Base-by-base conservation (phyloP, 2,329 filamentous ascomycete genomes). In the Scytalidium sp. region DNA sequence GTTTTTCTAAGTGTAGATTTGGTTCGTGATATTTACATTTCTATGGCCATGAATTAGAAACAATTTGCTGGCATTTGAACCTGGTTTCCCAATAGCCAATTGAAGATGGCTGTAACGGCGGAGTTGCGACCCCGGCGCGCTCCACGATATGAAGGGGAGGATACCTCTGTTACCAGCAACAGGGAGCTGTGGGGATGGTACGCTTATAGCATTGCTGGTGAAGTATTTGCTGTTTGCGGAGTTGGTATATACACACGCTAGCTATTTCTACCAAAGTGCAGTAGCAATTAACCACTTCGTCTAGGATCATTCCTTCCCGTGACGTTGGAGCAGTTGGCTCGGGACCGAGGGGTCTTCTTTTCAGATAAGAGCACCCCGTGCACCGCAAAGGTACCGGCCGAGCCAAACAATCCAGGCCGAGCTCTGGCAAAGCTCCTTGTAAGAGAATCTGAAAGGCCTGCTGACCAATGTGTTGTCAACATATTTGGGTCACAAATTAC, bases 151-250 rank as follows among this genome's bases (percentile, higher is more conserved):
- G 75, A 79, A 3, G 90, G 87, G 54, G 90, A 97, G 68, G 94
- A 97, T 67, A 87, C 83, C 19, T 81, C 91, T 20, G 81, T 87
- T 41, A 97, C 94, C 5, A 96, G 88, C 65, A 73, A 74, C 57
- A 91, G 87, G 68, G 94, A 99, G 76, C 79, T 97, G 54, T 77
- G 84, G 41, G 94, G 93, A 56, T 99, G 94, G 86, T 97, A 97
- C 71, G 86, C 87, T 65, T 97, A 97, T 74, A 88, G 89, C 39
- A 96, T 96, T 76, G 93, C 94, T 19, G 90, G 92, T 32, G 94
- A 99, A 73, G 92, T 94, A 44, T 97, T 97, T 67, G 90, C 94
- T 15, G 88, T 97, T 47, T 97, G 93, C 68, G 92, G 84, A 19
- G 81, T 88, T 65, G 84, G 92, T 89, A 69, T 62, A 83, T 71